Evolutionary conservation across 331 rosid genomes (phyloP).

Genomic region (Quercus lobata): DNA sequence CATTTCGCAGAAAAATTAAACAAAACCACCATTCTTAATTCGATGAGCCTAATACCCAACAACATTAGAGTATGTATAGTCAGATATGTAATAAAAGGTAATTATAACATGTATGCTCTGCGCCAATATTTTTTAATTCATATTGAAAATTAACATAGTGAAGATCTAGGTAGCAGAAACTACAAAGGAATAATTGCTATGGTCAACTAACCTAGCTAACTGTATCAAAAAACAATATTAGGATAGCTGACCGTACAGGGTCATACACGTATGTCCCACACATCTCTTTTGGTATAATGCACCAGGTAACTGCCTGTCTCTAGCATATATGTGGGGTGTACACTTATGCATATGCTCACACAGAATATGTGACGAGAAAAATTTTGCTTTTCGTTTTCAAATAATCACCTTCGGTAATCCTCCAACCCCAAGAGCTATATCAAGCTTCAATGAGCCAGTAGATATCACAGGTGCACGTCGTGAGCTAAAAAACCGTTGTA

Average conservation of each 20-base stretch:
- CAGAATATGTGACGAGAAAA: slow-evolving; percentile 8
- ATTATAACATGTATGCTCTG: too few species aligned
- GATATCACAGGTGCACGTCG: slow-evolving; percentile 61
- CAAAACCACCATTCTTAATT: too few species aligned
- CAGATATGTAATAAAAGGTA: too few species aligned
- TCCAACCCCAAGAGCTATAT: slow-evolving; percentile 87
- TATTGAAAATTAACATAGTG: neutral
- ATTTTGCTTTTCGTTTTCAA: neutral
- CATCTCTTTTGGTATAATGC: neutral
- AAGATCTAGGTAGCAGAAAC: too few species aligned
- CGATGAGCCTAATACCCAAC: too few species aligned
- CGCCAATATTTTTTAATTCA: neutral
- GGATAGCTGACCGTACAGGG: too few species aligned
- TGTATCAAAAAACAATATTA: too few species aligned
- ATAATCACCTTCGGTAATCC: slow-evolving; percentile 77
- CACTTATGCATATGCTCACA: neutral
- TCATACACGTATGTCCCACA: neutral
- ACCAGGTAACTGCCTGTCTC: neutral
- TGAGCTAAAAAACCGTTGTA: slow-evolving; percentile 47
- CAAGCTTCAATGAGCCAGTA: slow-evolving; percentile 88
- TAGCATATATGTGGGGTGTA: neutral
- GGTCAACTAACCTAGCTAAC: too few species aligned
- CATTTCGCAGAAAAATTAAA: too few species aligned
- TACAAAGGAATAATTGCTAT: too few species aligned
- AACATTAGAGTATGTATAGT: too few species aligned